Base-by-base conservation (phyloP, 108 stramenopile genomes). In the Chaetoceros muelleri region DNA sequence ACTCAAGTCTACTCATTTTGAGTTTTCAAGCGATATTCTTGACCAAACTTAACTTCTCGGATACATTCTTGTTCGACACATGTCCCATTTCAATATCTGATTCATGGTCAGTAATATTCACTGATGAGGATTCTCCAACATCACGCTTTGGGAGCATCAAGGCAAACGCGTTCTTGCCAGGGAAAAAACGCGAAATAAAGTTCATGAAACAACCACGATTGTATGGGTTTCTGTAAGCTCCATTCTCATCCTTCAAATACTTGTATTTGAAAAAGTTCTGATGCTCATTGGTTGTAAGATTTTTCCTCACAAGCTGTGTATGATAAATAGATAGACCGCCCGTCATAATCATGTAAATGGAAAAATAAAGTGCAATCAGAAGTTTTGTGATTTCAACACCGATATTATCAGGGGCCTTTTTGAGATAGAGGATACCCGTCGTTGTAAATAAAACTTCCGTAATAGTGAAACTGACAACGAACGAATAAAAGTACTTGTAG, bases 221-320 rank as follows among this genome's bases (percentile, higher is more conserved):
- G 72, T 89, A 98, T 5, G 95, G 95, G 73, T 96, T 98, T 18
- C 22, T 55, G 57, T 77, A 84, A 40, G 73, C 57, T 5, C 91
- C 74, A 28, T 51, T 60, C 28, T 44, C 66, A 52, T 75, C 58
- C 76, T 75, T 68, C 8, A 98, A 75, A 61, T 96, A 95, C 52
- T 76, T 74, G 70, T 95, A 96, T 49, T 79, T 73, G 28, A 55
- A 57, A 13, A 77, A 13, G 60, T 93, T 94, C 34, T 79, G 59
- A 60, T 94, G 91, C 65, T 99, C 98, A 65, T 97, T 99, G 19
- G 96, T 99, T 44, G 95, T 90, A n/a, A 96, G 60, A 58, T 96
- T 97, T 27, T 53, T 67, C 45, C 61, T 30, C 28, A 82, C 54
- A n/a, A 98, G 75, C 58, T 87, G 83, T 22, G 85, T 74, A 65